phyloP scores from a whole-genome alignment of 805 yeast species.

The Candida oleophila region DNA sequence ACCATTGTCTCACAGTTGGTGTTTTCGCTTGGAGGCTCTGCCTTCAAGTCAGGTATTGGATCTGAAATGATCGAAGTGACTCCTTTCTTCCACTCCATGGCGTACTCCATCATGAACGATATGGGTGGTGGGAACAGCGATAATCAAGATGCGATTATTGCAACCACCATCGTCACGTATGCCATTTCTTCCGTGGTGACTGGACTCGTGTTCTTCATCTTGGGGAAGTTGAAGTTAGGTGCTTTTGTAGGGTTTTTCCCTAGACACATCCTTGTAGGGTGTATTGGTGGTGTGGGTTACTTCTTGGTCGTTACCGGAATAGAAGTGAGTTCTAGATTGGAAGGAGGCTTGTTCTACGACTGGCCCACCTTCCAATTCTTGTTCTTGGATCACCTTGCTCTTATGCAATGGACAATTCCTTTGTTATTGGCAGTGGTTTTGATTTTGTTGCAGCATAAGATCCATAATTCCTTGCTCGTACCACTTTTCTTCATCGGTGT shows the following conservation, averaged over 20 bases:
- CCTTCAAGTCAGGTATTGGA: constrained; percentile 88
- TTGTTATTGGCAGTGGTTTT: constrained; percentile 59
- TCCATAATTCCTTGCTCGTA: constrained; percentile 66
- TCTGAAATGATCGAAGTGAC: constrained; percentile 99
- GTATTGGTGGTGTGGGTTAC: constrained; percentile 98
- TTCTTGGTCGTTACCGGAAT: constrained; percentile 86
- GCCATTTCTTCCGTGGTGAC: constrained; percentile 83
- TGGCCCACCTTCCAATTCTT: constrained; percentile 52
- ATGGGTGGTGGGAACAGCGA: constrained; percentile 53
- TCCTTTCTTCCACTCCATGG: constrained; percentile 97
- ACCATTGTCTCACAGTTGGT: constrained; percentile 88
- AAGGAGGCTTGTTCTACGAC: constrained; percentile 69
- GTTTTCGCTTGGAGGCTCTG: constrained; percentile 87
- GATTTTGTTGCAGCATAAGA: constrained; percentile 54
- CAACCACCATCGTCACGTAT: constrained; percentile 86
- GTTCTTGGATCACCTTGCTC: constrained; percentile 36
- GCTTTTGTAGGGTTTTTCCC: constrained; percentile 93
- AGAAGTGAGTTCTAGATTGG: constrained; percentile 83
- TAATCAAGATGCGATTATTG: constrained; percentile 55
- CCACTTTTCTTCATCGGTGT: constrained; percentile 78
- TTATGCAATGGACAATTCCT: constrained; percentile 67
- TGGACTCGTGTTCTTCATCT: constrained; percentile 70
- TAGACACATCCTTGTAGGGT: constrained; percentile 91
- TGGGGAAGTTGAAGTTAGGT: constrained; percentile 83
- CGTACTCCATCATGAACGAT: constrained; percentile 59